These are phyloP conservation scores for Pythium myriotylum DNA, from an alignment of 352 stramenopile genomes.

Conservation along the genomic window DNA sequence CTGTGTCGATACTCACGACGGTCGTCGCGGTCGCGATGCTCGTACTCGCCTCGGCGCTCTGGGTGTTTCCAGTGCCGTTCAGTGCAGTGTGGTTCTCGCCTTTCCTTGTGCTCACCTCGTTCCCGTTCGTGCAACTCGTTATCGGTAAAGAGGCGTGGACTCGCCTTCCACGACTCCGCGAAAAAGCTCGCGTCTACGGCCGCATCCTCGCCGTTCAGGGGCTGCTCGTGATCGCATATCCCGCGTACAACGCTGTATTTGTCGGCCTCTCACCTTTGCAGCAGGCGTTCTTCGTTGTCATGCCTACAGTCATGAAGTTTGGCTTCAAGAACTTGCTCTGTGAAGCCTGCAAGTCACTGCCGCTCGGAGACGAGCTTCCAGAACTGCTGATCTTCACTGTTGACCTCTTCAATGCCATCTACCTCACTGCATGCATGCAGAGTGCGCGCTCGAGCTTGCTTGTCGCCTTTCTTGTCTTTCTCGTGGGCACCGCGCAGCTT, in stretches of 20 bases:
- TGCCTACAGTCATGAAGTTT: slow-evolving; percentile 29
- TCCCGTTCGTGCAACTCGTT: slow-evolving; percentile 12
- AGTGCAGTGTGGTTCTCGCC: slow-evolving; percentile 21
- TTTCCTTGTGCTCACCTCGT: slow-evolving; percentile 7
- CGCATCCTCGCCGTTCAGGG: slow-evolving; percentile 18
- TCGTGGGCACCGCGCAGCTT: slow-evolving; percentile 14
- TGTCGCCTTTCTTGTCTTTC: slow-evolving; percentile 18
- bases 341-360: slow-evolving; percentile 6
- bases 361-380: slow-evolving; percentile 39
- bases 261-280: slow-evolving; percentile 14
- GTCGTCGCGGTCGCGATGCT: not conserved
- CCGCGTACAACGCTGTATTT: slow-evolving; percentile 29
- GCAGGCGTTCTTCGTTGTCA: slow-evolving; percentile 28
- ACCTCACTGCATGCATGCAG: slow-evolving; percentile 43
- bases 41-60: slow-evolving; percentile 6
- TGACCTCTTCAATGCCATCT: slow-evolving; percentile 47
- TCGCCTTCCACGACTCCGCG: slow-evolving; percentile 4
- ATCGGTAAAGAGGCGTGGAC: slow-evolving; percentile 11
- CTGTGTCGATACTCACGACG: slow-evolving; percentile 14
- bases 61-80: slow-evolving; percentile 30
- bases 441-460: slow-evolving; percentile 18
- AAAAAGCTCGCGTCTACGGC: slow-evolving; percentile 7
- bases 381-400: slow-evolving; percentile 44
- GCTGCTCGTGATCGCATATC: slow-evolving; percentile 21
- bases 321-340: slow-evolving; percentile 27